Evolutionary conservation across 805 yeast genomes (phyloP).

Genomic region (Yamadazyma olivae): DNA sequence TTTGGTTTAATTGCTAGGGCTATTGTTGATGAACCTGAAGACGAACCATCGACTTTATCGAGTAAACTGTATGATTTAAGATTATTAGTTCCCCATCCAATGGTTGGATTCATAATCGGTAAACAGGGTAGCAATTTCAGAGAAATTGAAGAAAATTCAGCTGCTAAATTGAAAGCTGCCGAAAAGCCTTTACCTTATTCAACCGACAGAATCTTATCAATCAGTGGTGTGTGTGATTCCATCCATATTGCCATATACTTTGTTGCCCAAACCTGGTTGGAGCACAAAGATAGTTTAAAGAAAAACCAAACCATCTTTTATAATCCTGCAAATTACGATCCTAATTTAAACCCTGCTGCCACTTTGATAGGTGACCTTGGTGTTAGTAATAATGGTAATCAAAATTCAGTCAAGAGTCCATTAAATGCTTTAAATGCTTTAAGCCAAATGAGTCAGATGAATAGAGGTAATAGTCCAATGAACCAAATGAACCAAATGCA

Average conservation of each 20-base stretch:
- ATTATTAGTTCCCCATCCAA: conserved; percentile 69
- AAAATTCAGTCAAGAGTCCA: conserved; percentile 3
- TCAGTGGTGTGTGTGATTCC: conserved; percentile 82
- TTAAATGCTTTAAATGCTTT: conserved; percentile 8
- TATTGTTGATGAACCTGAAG: conserved; percentile 63
- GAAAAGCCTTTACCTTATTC: conserved; percentile 70
- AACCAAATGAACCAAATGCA: conserved; percentile 4
- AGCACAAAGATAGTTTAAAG: conserved; percentile 51
- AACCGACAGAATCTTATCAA: conserved; percentile 69
- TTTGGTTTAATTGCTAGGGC: conserved; percentile 71
- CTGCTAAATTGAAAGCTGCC: conserved; percentile 72
- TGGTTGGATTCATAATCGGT: conserved; percentile 81
- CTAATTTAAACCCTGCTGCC: conserved; percentile 8
- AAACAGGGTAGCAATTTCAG: conserved; percentile 69
- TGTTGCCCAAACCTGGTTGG: conserved; percentile 63
- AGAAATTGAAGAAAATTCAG: conserved; percentile 79
- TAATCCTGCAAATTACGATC: conserved; percentile 50
- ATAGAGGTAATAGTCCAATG: conserved; percentile 5
- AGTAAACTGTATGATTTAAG: conserved; percentile 56
- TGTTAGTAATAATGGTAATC: background rate
- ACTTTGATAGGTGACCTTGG: conserved; percentile 8
- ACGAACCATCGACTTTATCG: conserved; percentile 54
- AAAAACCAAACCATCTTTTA: conserved; percentile 56
- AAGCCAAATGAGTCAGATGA: conserved; percentile 8
- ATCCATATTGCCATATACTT: conserved; percentile 80